These are phyloP conservation scores for Beverwykella pulmonaria DNA, from an alignment of 495 filamentous ascomycete species.

Conservation along the genomic window DNA sequence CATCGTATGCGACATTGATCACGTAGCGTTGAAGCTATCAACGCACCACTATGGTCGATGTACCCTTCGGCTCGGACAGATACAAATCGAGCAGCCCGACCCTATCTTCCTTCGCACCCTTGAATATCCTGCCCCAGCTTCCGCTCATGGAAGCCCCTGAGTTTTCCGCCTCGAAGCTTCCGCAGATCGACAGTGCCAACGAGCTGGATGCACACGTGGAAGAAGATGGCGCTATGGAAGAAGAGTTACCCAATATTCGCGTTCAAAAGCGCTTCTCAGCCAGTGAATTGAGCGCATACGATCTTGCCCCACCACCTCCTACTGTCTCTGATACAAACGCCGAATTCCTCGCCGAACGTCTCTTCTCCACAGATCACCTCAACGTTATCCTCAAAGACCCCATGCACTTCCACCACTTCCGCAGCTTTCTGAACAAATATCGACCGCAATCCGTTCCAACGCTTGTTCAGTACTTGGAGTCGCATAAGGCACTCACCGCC, in stretches of 20 bases:
- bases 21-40: background rate
- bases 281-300: conserved; percentile 35
- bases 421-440: conserved; percentile 41
- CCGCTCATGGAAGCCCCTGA: background rate
- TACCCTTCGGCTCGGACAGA: background rate
- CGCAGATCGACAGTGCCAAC: background rate
- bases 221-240: background rate
- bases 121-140: conserved; percentile 13
- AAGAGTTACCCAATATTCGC: background rate
- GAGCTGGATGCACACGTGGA: background rate
- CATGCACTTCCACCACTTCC: conserved; percentile 32
- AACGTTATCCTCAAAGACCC: conserved; percentile 43
- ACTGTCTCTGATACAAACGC: conserved; percentile 40
- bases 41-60: background rate
- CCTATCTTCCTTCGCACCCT: conserved; percentile 23
- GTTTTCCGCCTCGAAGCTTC: background rate
- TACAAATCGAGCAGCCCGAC: conserved; percentile 27
- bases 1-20: background rate
- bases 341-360: conserved; percentile 39
- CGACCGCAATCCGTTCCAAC: conserved; percentile 37
- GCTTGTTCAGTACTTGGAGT: conserved; percentile 42
- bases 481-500: conserved; percentile 44
- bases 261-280: conserved; percentile 12
- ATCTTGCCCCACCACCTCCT: conserved; percentile 45
- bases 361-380: conserved; percentile 46